phyloP scores from a whole-genome alignment of 306 rosid species.

The Cucurbita pepo region DNA sequence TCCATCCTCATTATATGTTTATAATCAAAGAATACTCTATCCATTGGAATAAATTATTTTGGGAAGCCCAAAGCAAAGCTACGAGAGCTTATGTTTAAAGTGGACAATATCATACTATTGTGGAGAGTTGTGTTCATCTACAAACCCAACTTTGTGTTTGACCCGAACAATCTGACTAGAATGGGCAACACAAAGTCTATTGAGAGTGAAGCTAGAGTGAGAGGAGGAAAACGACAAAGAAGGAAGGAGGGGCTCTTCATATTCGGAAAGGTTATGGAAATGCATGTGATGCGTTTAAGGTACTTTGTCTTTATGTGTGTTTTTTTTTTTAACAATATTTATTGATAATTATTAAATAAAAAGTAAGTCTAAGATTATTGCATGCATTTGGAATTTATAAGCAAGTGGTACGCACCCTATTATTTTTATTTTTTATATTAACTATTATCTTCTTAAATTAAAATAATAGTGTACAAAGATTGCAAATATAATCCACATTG shows the following conservation, averaged over 20 bases:
- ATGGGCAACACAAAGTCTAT: no score
- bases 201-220: no score
- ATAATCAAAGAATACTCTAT: no score
- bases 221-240: not conserved
- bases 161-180: no score
- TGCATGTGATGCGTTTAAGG: constrained; percentile 8
- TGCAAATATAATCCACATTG: no score
- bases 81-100: no score
- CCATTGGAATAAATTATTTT: no score
- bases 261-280: constrained; percentile 1
- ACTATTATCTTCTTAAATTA: not conserved
- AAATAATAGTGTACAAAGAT: not conserved
- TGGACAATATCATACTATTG: no score
- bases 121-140: no score
- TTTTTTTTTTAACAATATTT: not conserved
- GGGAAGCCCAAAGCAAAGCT: no score
- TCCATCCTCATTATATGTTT: no score
- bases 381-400: not conserved
- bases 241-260: not conserved
- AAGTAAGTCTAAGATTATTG: not conserved
- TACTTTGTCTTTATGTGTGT: not conserved
- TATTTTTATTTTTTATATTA: not conserved
- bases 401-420: not conserved
- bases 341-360: not conserved
- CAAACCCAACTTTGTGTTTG: no score